These are phyloP conservation scores for Vigna radiata DNA, from an alignment of 306 rosid species.

Conservation along the genomic window DNA sequence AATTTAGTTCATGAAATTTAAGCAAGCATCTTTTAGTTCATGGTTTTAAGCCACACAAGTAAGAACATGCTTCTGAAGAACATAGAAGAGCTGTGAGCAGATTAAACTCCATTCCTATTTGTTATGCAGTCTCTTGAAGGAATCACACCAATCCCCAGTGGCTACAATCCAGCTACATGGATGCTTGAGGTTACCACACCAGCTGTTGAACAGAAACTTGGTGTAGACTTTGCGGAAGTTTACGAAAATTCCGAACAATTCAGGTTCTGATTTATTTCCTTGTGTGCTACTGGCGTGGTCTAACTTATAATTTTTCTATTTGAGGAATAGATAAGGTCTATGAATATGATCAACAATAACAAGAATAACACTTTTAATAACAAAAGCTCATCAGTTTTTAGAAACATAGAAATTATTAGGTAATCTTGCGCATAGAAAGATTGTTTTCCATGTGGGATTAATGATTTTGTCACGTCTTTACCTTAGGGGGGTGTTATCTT, in stretches of 20 bases:
- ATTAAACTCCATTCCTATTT: conserved; percentile 31
- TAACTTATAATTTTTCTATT: neutral
- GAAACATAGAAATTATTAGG: too few species aligned
- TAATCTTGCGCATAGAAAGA: neutral
- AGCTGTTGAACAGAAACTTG: conserved; percentile 65
- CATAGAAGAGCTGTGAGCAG: neutral
- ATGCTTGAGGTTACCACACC: conserved; percentile 85
- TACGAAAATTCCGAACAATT: conserved; percentile 66
- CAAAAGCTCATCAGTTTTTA: neutral
- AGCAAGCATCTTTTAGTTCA: neutral
- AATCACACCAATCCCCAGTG: conserved; percentile 57
- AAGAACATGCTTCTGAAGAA: neutral
- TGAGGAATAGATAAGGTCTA: neutral
- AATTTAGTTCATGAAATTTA: neutral
- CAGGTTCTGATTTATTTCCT: conserved; percentile 50
- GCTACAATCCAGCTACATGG: conserved; percentile 96
- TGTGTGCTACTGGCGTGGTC: neutral
- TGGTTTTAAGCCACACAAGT: too few species aligned
- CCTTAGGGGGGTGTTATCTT: conserved; percentile 68
- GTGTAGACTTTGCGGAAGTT: conserved; percentile 60
- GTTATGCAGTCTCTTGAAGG: conserved; percentile 60
- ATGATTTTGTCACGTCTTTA: conserved; percentile 28
- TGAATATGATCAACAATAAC: conserved; percentile 1
- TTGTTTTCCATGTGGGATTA: neutral
- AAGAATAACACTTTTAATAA: conserved; percentile 4